phyloP scores from a whole-genome alignment of 1,139 yeast genomes.

The Yamadazyma blattariae region DNA sequence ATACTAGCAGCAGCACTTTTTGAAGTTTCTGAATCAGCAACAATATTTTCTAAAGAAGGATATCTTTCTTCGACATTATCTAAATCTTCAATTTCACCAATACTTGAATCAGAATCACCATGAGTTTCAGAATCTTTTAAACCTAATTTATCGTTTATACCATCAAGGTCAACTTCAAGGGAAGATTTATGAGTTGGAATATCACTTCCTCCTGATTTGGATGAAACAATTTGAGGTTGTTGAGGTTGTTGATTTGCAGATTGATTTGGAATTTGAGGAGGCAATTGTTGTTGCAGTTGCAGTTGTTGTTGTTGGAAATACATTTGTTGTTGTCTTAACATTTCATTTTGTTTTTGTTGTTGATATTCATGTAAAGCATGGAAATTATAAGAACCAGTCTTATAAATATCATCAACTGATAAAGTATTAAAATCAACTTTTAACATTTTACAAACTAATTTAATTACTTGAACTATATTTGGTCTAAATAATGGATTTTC shows the following conservation, averaged over 20 bases:
- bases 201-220: background rate
- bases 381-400: conserved; percentile 40
- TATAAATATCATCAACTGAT: conserved; percentile 37
- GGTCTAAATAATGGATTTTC: conserved; percentile 84
- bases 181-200: background rate
- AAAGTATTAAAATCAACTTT: conserved; percentile 25
- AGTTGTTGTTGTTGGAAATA: conserved; percentile 29
- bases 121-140: background rate
- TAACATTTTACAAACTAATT: conserved; percentile 34
- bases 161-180: background rate
- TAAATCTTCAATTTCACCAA: conserved; percentile 31
- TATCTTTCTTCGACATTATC: conserved; percentile 44
- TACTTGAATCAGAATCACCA: conserved; percentile 10
- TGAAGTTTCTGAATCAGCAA: conserved; percentile 14
- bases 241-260: background rate
- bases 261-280: background rate
- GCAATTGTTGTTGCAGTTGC: conserved; percentile 7
- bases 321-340: conserved; percentile 34
- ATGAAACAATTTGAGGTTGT: background rate
- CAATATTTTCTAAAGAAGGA: conserved; percentile 40
- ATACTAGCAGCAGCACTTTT: conserved; percentile 5
- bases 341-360: conserved; percentile 35
- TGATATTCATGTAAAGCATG: conserved; percentile 47
- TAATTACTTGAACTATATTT: conserved; percentile 68
- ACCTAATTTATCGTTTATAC: background rate